Conservation (phyloP, 2,329 filamentous ascomycete species). For the Verticillium klebahnii region DNA sequence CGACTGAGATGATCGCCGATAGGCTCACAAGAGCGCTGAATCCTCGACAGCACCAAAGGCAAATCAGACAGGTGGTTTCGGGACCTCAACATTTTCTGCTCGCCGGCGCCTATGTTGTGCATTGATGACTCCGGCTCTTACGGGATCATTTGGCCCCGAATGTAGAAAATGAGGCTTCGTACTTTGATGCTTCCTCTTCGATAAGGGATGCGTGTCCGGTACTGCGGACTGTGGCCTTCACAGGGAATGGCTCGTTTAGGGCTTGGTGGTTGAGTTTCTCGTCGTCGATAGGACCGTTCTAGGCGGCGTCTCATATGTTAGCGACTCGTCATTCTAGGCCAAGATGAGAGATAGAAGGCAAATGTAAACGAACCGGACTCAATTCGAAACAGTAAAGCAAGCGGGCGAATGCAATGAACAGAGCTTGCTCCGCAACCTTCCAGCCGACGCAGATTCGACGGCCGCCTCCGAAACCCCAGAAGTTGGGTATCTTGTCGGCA, state of each 20-base stretch:
- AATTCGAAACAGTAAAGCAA: slow-evolving; percentile 17
- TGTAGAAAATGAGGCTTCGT: neutral
- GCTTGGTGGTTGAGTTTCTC: slow-evolving; percentile 8
- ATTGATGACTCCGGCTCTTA: neutral
- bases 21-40: too few relatives aligned
- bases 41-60: too few relatives aligned
- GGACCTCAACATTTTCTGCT: too few relatives aligned
- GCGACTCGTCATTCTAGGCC: neutral
- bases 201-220: slow-evolving; percentile 7
- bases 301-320: neutral
- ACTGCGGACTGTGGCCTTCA: slow-evolving; percentile 9
- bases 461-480: slow-evolving; percentile 22
- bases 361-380: neutral
- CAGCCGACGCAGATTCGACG: slow-evolving; percentile 18
- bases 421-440: slow-evolving; percentile 16
- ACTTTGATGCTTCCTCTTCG: neutral
- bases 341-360: neutral
- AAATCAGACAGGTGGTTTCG: too few relatives aligned
- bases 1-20: too few relatives aligned
- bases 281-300: slow-evolving; percentile 9
- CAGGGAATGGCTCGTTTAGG: slow-evolving; percentile 12
- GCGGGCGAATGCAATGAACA: slow-evolving; percentile 19
- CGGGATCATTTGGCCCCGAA: neutral
- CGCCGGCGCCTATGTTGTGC: neutral
- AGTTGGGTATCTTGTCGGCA: slow-evolving; percentile 25